Evolutionary conservation across 257 asterid genomes (phyloP), one percentile per base, ranked within the genome.

Genomic region (Linderniella brevidens): DNA sequence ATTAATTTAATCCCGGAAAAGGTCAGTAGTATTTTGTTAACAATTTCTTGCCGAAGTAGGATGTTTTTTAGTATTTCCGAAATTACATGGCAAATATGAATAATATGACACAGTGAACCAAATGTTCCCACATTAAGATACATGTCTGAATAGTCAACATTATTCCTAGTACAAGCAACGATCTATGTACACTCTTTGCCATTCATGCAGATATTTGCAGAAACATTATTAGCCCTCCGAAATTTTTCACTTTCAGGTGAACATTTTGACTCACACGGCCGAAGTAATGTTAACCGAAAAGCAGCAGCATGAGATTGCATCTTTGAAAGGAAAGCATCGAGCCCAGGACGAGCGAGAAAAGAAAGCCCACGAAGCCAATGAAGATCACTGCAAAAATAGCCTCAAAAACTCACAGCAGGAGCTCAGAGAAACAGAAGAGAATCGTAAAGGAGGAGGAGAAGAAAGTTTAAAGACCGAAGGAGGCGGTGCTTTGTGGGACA

Each of bases 401-500:
- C 19, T 38, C 53, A 56, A 19, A 25, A 25, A 25, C 32, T 25
- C 53, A 44, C 35, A 53, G 12, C 37, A 52, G 35, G 9, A 25
- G 18, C 37, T 3, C 2, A 20, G 60, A 46, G 32, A 48, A 19
- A 6, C 1, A 15, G 12, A 53, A 17, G 46, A 48, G 8, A 25
- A 48, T 3, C 18, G 53, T 20, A 37, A 38, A 15, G 59, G 43
- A 45, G 43, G 48, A 60, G 53, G 62, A 60, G 50, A 65, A 56
- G 63, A 46, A 37, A 49, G 53, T 29, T 44, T 71, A 48, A 62
- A 65, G 17, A 62, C 45, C 35, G 59, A 41, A 17, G 79, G 85
- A 9, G 79, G 86, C 11, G 79, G 86, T 38, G 97, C 97, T 32
- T 74, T 88, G 47, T 88, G 97, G 95, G 95, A 88, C 61, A 88